These are phyloP conservation scores for Biscogniauxia sp. DNA, from an alignment of 2,329 filamentous ascomycete species.

Conservation along the genomic window DNA sequence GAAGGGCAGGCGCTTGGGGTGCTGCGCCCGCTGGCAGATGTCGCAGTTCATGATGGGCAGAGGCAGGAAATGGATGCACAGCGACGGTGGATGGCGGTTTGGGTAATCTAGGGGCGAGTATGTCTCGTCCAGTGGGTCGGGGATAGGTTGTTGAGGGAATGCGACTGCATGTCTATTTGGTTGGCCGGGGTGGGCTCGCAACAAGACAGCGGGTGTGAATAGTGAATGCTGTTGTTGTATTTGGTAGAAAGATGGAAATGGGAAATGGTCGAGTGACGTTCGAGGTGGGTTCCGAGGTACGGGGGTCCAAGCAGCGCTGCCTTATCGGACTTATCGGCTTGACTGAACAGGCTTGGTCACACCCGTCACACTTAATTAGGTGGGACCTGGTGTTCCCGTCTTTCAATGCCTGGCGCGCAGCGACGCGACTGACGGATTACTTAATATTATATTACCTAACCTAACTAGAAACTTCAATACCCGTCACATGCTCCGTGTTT, in stretches of 20 bases:
- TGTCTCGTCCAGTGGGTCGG: not conserved
- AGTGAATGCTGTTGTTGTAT: not conserved
- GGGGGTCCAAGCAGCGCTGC: constrained; percentile 7
- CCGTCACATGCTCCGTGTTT: not conserved
- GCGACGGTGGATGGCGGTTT: not conserved
- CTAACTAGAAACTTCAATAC: no score
- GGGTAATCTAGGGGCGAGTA: not conserved
- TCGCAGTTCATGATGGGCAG: constrained; percentile 62
- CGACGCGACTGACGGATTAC: constrained; percentile 24
- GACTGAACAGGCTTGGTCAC: not conserved
- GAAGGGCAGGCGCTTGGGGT: constrained; percentile 58
- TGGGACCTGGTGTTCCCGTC: not conserved
- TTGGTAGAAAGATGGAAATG: not conserved
- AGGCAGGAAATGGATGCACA: not conserved
- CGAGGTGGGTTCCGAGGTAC: constrained; percentile 15
- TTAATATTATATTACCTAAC: no score
- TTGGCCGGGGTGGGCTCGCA: not conserved
- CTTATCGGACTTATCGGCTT: constrained; percentile 22
- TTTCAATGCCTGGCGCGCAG: constrained; percentile 20
- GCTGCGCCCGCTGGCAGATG: constrained; percentile 60
- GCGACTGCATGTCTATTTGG: not conserved
- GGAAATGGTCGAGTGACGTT: constrained; percentile 14
- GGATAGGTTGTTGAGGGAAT: not conserved
- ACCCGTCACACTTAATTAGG: not conserved
- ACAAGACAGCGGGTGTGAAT: not conserved